Evolutionary conservation across 805 yeast genomes (phyloP), one percentile per base, ranked within the genome.

Genomic region (Pichia californica): DNA sequence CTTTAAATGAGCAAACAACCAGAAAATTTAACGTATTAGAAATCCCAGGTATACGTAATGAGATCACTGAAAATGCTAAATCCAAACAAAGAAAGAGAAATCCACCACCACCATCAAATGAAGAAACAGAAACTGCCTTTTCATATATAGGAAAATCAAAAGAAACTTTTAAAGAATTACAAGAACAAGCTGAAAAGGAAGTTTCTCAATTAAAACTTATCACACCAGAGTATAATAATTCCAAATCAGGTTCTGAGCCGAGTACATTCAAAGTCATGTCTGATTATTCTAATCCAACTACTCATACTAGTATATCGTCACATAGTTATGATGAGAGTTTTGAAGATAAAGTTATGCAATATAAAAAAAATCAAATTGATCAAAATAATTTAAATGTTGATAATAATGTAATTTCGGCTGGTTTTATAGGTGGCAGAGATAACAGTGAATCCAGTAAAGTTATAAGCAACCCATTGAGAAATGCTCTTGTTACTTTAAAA

Each of bases 401-500:
- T n/a, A n/a, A n/a, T n/a, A n/a, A n/a, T n/a, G n/a, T n/a, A n/a
- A n/a, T n/a, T n/a, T n/a, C n/a, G n/a, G n/a, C n/a, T n/a, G n/a
- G n/a, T n/a, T n/a, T n/a, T n/a, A n/a, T 7, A 9, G 33, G 13
- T 31, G 13, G 33, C 14, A 8, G 8, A 20, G 23, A 31, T 18
- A 4, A 31, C 6, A 23, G 25, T 27, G 6, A 13, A 6, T 27
- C 5, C 20, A 18, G 20, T 2, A 33, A 77, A 51, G 81, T 81
- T 8, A 57, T 78, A 35, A n/a, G n/a, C n/a, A n/a, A n/a, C n/a
- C n/a, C n/a, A n/a, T n/a, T n/a, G n/a, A 35, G 70, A 76, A 28
- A 75, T 77, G 3, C 80, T 80, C 57, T 62, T 15, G 70, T 70
- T 41, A 63, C 75, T 23, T 61, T 71, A 56, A 76, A 70, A 20